Evolutionary conservation across 768 basidiomycete genomes (phyloP).

Genomic region (Leccinum uliginosum): DNA sequence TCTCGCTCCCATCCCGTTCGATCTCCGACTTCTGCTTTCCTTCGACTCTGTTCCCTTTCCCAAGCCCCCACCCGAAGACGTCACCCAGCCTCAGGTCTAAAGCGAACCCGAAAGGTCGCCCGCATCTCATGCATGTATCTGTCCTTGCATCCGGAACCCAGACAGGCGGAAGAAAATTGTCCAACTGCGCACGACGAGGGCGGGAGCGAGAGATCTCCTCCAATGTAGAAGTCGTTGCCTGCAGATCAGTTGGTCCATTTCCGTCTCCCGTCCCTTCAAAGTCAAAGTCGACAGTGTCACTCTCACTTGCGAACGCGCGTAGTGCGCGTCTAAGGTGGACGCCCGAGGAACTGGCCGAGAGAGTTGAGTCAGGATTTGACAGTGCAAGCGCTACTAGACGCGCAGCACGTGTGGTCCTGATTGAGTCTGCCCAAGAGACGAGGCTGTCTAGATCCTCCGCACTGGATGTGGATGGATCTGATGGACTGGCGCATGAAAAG

Average conservation of each 20-base stretch:
- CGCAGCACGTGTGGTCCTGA: constrained; percentile 66
- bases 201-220: background rate
- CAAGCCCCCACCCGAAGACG: constrained; percentile 26
- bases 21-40: constrained; percentile 11
- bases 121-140: constrained; percentile 83
- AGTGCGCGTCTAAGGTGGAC: constrained; percentile 70
- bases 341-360: constrained; percentile 73
- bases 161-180: constrained; percentile 79
- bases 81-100: constrained; percentile 24
- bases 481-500: background rate
- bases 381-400: constrained; percentile 67
- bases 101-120: constrained; percentile 58
- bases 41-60: constrained; percentile 37
- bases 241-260: constrained; percentile 28
- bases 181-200: constrained; percentile 25
- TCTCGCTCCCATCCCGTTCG: constrained; percentile 6
- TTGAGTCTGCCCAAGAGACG: constrained; percentile 64
- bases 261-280: constrained; percentile 39
- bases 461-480: constrained; percentile 2
- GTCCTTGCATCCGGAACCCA: constrained; percentile 90
- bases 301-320: constrained; percentile 62
- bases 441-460: constrained; percentile 11
- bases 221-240: background rate
- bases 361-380: constrained; percentile 74
- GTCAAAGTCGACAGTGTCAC: constrained; percentile 32